Evolutionary conservation across 2,329 filamentous ascomycete genomes (phyloP), one percentile per base, ranked within the genome.

Genomic region (Pleomassaria siparia): DNA sequence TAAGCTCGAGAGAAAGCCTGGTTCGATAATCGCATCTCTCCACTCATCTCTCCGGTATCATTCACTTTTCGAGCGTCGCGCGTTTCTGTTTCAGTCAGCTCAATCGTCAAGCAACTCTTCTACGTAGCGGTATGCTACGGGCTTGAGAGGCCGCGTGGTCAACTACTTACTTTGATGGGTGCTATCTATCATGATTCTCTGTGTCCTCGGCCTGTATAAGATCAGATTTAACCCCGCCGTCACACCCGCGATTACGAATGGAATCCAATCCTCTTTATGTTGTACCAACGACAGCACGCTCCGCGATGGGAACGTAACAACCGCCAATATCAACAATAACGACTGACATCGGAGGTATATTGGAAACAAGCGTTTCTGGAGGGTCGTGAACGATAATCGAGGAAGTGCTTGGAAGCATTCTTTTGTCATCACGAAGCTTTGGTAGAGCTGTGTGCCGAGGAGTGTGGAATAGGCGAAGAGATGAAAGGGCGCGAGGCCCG

Each of bases 371-470:
- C 60, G 63, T 46, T 72, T 74, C 40, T 75, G 71, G 2, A 76
- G 56, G 1, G 46, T 56, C 7, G 69, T 70, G 43, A 76, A 76
- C 1, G 69, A 58, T 1, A 66, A 60, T 40, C 62, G 61, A 0
- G 72, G 67, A 4, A 75, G 66, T 5, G 54, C 56, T 41, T 56
- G 56, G 47, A 66, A 69, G 18, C 69, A 63, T 15, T 76, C 51
- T 51, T 73, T 75, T 1, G 71, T 72, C 44, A 73, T 69, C 29
- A 73, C 48, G 43, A 75, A 74, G 50, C 56, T 72, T 54, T 74
- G 58, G 44, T 70, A 75, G 0, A 74, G 50, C 45, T 73, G 60
- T 2, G 67, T 67, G 11, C 72, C 72, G 3, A 75, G 60, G 6
- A 75, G 59, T 1, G 71, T 63, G 1, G 72, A 71, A 46, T 72